These are phyloP conservation scores for Rhizopogon roseolus DNA, from an alignment of 768 basidiomycete species.

Conservation along the genomic window DNA sequence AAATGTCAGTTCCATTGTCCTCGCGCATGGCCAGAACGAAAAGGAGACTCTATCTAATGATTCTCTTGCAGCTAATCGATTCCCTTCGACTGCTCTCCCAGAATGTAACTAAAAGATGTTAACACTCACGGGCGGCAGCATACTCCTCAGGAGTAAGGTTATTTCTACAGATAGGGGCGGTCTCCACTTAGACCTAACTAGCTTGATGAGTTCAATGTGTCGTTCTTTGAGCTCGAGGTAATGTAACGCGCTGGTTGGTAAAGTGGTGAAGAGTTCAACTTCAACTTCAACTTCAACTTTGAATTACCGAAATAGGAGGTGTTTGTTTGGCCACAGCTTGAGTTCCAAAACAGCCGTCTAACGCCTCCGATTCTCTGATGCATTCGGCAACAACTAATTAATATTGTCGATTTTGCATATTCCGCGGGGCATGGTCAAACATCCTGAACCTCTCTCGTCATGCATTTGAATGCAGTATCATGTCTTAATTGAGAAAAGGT, in stretches of 20 bases:
- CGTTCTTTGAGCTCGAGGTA: not conserved
- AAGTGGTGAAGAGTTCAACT: not conserved
- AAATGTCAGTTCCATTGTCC: not conserved
- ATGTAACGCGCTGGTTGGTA: not conserved
- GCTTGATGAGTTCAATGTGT: not conserved
- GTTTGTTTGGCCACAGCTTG: constrained; percentile 5
- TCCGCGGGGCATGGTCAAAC: too few species aligned
- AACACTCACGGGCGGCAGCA: not conserved
- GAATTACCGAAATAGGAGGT: not conserved
- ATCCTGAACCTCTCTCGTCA: too few species aligned
- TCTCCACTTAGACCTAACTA: not conserved
- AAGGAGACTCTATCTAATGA: not conserved
- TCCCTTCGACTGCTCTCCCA: not conserved
- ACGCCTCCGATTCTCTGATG: too few species aligned
- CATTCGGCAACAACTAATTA: too few species aligned
- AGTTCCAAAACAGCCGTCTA: too few species aligned
- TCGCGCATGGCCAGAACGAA: not conserved
- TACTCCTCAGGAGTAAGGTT: not conserved
- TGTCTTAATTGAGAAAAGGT: too few species aligned
- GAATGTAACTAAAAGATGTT: not conserved
- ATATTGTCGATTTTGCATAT: too few species aligned
- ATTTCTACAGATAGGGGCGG: not conserved
- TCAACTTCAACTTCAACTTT: not conserved
- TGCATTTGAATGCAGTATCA: too few species aligned
- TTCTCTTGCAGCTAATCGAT: not conserved